A percentile compares a stretch with the other conserved stretches of the same genome.
Evolutionary conservation across 495 filamentous ascomycete species (phyloP).

Genomic region (Cercophora scortea): DNA sequence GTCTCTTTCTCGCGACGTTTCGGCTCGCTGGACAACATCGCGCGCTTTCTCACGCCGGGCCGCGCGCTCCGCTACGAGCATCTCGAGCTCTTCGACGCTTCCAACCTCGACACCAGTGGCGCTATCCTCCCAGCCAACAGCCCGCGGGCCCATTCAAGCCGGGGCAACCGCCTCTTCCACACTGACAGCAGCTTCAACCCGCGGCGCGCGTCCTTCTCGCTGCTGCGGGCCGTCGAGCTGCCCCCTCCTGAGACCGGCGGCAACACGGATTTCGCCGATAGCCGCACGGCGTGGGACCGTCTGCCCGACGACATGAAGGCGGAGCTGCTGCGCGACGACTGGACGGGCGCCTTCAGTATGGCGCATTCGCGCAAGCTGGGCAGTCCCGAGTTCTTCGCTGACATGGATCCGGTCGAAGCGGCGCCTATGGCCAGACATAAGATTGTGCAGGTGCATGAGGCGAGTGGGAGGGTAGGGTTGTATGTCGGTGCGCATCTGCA

Average conservation of each 20-base stretch:
- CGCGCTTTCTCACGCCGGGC: slow-evolving; percentile 39
- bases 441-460: slow-evolving; percentile 46
- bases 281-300: slow-evolving; percentile 45
- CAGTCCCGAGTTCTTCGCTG: slow-evolving; percentile 41
- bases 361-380: slow-evolving; percentile 47
- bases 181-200: slow-evolving; percentile 55
- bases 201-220: slow-evolving; percentile 46
- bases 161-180: slow-evolving; percentile 54
- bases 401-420: slow-evolving; percentile 34
- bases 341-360: slow-evolving; percentile 48
- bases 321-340: slow-evolving; percentile 35
- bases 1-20: slow-evolving; percentile 46
- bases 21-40: slow-evolving; percentile 49
- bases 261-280: slow-evolving; percentile 52
- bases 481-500: slow-evolving; percentile 49
- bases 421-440: slow-evolving; percentile 42
- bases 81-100: slow-evolving; percentile 50
- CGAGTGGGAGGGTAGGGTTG: slow-evolving; percentile 43
- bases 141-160: slow-evolving; percentile 30
- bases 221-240: slow-evolving; percentile 43
- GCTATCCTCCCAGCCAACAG: slow-evolving; percentile 32
- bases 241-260: slow-evolving; percentile 45
- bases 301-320: slow-evolving; percentile 31
- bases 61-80: slow-evolving; percentile 40
- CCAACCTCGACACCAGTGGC: slow-evolving; percentile 43